Percentiles rank a stretch among this genome's conserved stretches.
phyloP scores from a whole-genome alignment of 2,329 filamentous ascomycete genomes.

The Aspergillus versicolor region DNA sequence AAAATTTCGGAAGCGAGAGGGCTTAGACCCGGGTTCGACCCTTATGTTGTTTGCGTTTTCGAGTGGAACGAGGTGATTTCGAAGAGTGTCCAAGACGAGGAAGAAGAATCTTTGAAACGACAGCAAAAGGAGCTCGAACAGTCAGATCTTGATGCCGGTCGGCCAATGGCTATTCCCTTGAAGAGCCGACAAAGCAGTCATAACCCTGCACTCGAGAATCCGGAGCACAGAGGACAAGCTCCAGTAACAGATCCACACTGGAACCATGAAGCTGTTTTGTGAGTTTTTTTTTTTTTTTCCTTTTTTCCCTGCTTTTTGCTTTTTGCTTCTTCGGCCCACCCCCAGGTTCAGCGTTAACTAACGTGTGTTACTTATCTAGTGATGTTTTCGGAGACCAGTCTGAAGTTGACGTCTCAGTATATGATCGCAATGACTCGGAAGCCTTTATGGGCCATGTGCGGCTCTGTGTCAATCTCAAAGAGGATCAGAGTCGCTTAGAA shows the following conservation, averaged over 20 bases:
- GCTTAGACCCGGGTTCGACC: constrained; percentile 77
- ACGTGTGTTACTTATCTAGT: constrained; percentile 36
- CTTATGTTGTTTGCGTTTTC: constrained; percentile 95
- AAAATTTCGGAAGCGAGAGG: constrained; percentile 84
- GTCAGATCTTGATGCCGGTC: constrained; percentile 76
- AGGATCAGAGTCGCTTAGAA: constrained; percentile 69
- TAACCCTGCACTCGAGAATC: constrained; percentile 73
- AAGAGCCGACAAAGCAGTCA: constrained; percentile 94
- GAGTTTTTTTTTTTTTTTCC: constrained; percentile 45
- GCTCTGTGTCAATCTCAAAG: constrained; percentile 68
- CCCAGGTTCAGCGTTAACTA: background rate
- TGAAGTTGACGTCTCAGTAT: constrained; percentile 88
- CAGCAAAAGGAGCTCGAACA: constrained; percentile 56
- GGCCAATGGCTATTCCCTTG: constrained; percentile 94
- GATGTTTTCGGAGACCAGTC: constrained; percentile 92
- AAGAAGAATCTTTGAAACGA: constrained; percentile 62
- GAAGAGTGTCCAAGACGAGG: constrained; percentile 69
- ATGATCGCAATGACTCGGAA: constrained; percentile 81
- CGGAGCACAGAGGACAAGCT: constrained; percentile 58
- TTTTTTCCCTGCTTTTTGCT: background rate
- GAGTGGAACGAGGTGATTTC: constrained; percentile 97
- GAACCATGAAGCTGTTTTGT: constrained; percentile 96
- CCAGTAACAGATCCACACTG: constrained; percentile 82
- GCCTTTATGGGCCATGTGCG: constrained; percentile 90
- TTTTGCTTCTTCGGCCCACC: background rate